Evolutionary conservation across 768 basidiomycete genomes (phyloP).

Genomic region (Russula earlei): DNA sequence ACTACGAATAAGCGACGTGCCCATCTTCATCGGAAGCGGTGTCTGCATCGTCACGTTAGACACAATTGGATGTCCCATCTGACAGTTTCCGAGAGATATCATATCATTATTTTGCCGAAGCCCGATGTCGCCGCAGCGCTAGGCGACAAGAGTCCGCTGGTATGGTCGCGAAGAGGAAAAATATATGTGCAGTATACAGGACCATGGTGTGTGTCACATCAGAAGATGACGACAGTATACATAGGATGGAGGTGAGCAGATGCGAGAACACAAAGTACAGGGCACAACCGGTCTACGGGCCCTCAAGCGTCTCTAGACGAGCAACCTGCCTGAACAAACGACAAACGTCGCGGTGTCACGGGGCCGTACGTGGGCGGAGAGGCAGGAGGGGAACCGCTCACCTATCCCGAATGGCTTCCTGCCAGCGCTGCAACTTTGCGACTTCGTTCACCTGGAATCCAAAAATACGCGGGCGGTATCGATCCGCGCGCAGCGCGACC

Average conservation of each 20-base stretch:
- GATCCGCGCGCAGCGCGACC: conserved; percentile 82
- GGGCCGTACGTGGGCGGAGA: neutral
- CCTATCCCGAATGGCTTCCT: conserved; percentile 87
- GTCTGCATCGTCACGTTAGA: no score
- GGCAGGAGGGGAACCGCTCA: conserved; percentile 31
- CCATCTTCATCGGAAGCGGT: no score
- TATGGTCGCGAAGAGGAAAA: neutral
- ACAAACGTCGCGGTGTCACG: neutral
- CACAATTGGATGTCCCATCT: no score
- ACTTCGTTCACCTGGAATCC: conserved; percentile 95
- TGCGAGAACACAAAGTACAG: neutral
- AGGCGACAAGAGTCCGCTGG: neutral
- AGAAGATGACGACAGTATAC: neutral
- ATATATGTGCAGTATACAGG: neutral
- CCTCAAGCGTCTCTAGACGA: conserved; percentile 18
- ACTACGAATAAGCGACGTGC: no score
- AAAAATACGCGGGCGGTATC: conserved; percentile 89
- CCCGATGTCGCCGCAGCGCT: neutral
- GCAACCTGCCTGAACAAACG: conserved; percentile 14
- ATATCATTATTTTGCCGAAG: neutral
- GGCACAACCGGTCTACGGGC: neutral
- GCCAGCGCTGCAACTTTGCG: conserved; percentile 91
- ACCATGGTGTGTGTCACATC: neutral
- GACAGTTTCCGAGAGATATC: no score
- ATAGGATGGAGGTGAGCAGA: neutral